phyloP scores from a whole-genome alignment of 371 early-diverging fungal species.

The Rhizopus microsporus region DNA sequence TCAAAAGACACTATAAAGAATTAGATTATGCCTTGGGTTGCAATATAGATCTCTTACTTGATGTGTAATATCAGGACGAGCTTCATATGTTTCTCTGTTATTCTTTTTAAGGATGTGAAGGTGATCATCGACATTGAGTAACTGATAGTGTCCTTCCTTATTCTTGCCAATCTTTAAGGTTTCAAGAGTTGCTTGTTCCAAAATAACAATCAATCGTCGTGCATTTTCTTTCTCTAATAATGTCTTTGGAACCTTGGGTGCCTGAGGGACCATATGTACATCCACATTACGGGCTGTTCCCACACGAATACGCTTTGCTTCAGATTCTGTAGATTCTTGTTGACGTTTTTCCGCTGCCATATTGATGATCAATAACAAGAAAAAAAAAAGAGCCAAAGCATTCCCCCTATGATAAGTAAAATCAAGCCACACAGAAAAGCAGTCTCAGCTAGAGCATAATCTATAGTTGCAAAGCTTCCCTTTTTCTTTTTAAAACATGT shows the following conservation, averaged over 20 bases:
- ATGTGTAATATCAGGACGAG: slow-evolving; percentile 96
- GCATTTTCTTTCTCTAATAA: slow-evolving; percentile 72
- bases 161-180: slow-evolving; percentile 93
- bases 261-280: slow-evolving; percentile 68
- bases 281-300: slow-evolving; percentile 51
- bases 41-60: slow-evolving; percentile 60
- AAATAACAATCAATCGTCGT: slow-evolving; percentile 90
- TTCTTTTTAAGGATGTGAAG: slow-evolving; percentile 84
- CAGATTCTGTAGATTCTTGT: slow-evolving; percentile 19
- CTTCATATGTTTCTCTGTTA: slow-evolving; percentile 80
- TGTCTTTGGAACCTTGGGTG: slow-evolving; percentile 81
- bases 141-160: slow-evolving; percentile 88
- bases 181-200: slow-evolving; percentile 89
- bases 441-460: too few relatives aligned
- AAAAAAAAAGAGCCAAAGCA: neutral
- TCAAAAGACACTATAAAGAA: slow-evolving; percentile 81
- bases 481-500: slow-evolving; percentile 13
- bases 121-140: slow-evolving; percentile 97
- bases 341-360: slow-evolving; percentile 24
- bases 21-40: neutral
- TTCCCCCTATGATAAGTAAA: neutral
- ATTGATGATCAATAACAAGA: too few relatives aligned
- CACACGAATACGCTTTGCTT: slow-evolving; percentile 50
- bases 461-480: neutral
- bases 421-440: neutral